These are phyloP conservation scores for Cercospora berteroae DNA, from an alignment of 2,329 filamentous ascomycete genomes.

Conservation along the genomic window DNA sequence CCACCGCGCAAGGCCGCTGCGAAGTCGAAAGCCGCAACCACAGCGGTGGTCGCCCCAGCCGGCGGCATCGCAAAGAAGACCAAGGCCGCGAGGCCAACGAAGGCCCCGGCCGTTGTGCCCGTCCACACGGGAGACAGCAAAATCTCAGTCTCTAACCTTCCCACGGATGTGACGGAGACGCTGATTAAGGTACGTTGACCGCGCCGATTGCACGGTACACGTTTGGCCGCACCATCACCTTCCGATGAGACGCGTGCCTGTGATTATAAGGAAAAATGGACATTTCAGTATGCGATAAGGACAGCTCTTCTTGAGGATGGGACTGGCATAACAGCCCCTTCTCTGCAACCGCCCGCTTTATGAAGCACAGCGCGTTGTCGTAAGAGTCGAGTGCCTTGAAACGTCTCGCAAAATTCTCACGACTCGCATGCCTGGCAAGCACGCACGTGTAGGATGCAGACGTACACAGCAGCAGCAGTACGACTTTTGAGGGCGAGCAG, in stretches of 20 bases:
- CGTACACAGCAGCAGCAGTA: constrained; percentile 17
- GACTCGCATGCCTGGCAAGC: constrained; percentile 34
- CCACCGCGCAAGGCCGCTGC: constrained; percentile 50
- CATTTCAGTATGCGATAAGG: constrained; percentile 12
- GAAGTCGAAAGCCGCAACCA: constrained; percentile 49
- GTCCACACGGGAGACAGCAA: constrained; percentile 72
- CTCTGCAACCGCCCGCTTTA: constrained; percentile 22
- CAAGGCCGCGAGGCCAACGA: constrained; percentile 55
- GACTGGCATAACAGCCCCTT: constrained; percentile 11
- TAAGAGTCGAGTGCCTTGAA: constrained; percentile 11
- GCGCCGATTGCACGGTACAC: constrained; percentile 52
- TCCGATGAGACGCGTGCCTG: constrained; percentile 18
- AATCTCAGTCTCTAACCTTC: constrained; percentile 98
- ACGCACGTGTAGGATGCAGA: constrained; percentile 29
- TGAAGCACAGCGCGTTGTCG: constrained; percentile 20
- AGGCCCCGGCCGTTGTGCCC: constrained; percentile 63
- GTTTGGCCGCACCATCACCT: constrained; percentile 34
- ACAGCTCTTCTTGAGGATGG: constrained; percentile 9
- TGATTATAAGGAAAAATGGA: constrained; percentile 9
- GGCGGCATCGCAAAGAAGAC: constrained; percentile 77
- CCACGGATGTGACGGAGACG: constrained; percentile 90
- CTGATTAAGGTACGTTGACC: constrained; percentile 99
- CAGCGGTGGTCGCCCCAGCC: constrained; percentile 60
- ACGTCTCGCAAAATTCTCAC: constrained; percentile 24
- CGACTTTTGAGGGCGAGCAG: constrained; percentile 25